Evolutionary conservation across 1,284 basidiomycete species (phyloP), one percentile per base, ranked within the genome.

Genomic region (Neotropicomus parvogracilis): DNA sequence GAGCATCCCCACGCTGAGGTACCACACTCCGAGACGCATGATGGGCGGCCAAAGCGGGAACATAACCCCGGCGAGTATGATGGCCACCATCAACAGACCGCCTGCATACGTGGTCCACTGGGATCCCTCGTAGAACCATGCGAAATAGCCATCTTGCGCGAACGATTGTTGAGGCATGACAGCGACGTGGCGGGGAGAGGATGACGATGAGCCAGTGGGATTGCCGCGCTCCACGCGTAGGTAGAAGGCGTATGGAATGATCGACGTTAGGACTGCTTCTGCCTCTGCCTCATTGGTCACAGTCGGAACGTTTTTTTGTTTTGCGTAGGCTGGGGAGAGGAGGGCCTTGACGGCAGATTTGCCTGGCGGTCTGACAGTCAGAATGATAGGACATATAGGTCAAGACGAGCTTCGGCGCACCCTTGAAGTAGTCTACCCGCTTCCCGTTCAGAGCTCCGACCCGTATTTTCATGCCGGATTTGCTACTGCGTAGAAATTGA

Each of bases 61-160:
- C 93, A 99, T 97, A 65, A 98, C 95, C 2, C 91, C 95, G 1
- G 90, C 95, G 37, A 99, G 84, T 77, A 99, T 93, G 62, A 97
- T 75, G 27, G 78, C 83, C 47, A 99, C 93, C 91, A 99, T 95
- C 28, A 85, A 84, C 19, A 89, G 73, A 11, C 91, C 95, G 31
- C 93, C 92, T n/a, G 94, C 79, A 62, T 95, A 94, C 12, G 91
- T 93, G 56, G 86, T 91, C 77, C 93, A 85, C 65, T 97, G 93
- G 3, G 88, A 89, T 33, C 94, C 93, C 56, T 97, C 93, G 70
- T 93, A 94, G 70, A 99, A 92, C 95, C 95, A 99, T 16, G 88
- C 94, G 67, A 91, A 99, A 70, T 93, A 91, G 49, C 85, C 83
- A 8, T 85, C 80, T 3, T 79, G 72, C n/a, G 74, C 70, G 67